Conservation (phyloP, 352 stramenopile genomes). For the Pythium chondricola region DNA sequence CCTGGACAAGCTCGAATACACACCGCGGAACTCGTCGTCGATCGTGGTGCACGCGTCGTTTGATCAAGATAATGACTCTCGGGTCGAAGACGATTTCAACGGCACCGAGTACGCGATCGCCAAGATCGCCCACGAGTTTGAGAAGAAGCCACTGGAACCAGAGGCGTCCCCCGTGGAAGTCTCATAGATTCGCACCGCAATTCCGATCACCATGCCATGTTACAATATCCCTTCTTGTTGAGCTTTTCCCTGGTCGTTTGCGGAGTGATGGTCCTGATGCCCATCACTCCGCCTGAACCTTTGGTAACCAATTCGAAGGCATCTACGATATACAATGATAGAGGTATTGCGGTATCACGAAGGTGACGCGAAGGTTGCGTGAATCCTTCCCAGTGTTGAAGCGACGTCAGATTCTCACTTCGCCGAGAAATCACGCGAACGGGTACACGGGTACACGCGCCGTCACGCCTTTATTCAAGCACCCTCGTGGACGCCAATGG, state of each 20-base stretch:
- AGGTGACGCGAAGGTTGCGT: conserved; percentile 25
- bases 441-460: too few species aligned
- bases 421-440: neutral
- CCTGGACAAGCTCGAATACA: conserved; percentile 42
- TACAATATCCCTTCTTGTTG: too few species aligned
- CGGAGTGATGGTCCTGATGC: too few species aligned
- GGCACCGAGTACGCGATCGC: conserved; percentile 40
- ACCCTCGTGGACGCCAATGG: too few species aligned
- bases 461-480: too few species aligned
- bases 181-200: neutral
- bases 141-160: conserved; percentile 12
- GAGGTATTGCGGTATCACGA: neutral
- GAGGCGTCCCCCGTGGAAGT: conserved; percentile 18
- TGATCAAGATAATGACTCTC: conserved; percentile 36
- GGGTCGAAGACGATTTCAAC: conserved; percentile 49
- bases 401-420: too few species aligned
- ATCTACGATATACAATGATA: too few species aligned
- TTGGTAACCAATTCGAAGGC: too few species aligned
- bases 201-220: neutral
- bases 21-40: conserved; percentile 47
- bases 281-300: too few species aligned
- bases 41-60: conserved; percentile 60
- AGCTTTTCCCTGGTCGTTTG: too few species aligned
- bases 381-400: conserved; percentile 1
- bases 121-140: conserved; percentile 40